A percentile compares a stretch with the other conserved stretches of the same genome.
These are phyloP conservation scores for Phialemonium atrogriseum DNA, from an alignment of 2,329 filamentous ascomycete species.

Conservation along the genomic window DNA sequence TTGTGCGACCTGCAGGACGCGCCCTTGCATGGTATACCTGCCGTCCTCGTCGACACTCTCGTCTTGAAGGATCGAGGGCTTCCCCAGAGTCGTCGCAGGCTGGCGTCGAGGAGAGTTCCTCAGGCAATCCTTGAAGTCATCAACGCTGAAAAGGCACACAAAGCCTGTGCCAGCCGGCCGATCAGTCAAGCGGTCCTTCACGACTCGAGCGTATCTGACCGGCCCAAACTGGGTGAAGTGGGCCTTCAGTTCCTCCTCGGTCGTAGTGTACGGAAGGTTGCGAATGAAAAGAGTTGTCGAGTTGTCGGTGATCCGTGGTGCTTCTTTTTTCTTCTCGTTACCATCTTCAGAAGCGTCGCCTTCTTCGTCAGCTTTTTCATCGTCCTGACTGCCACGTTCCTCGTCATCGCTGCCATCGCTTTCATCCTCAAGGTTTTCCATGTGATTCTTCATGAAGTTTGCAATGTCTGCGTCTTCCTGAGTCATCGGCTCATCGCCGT, in stretches of 20 bases:
- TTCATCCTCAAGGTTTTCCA: slow-evolving; percentile 50
- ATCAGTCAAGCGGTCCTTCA: slow-evolving; percentile 78
- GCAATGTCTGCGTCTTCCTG: slow-evolving; percentile 33
- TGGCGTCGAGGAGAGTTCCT: slow-evolving; percentile 60
- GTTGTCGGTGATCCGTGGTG: slow-evolving; percentile 46
- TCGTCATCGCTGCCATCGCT: slow-evolving; percentile 26
- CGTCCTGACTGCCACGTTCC: slow-evolving; percentile 25
- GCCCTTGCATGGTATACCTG: slow-evolving; percentile 82
- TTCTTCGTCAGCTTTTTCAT: slow-evolving; percentile 31
- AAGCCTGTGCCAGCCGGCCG: slow-evolving; percentile 89
- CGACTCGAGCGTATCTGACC: slow-evolving; percentile 85
- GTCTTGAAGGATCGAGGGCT: slow-evolving; percentile 81
- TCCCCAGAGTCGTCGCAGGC: slow-evolving; percentile 39
- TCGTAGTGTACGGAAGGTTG: slow-evolving; percentile 84
- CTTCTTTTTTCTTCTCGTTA: slow-evolving; percentile 26
- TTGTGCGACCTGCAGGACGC: slow-evolving; percentile 73
- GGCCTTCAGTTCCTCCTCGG: slow-evolving; percentile 71
- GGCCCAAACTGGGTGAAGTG: slow-evolving; percentile 85
- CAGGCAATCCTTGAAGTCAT: slow-evolving; percentile 71
- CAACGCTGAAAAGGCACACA: slow-evolving; percentile 76
- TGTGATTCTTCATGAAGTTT: slow-evolving; percentile 51
- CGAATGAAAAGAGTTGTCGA: slow-evolving; percentile 81
- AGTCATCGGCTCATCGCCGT: slow-evolving; percentile 24
- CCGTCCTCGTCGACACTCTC: slow-evolving; percentile 74
- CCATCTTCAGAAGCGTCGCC: slow-evolving; percentile 34